phyloP scores from a whole-genome alignment of 768 basidiomycete genomes.

The Melanogaster broomeanus region DNA sequence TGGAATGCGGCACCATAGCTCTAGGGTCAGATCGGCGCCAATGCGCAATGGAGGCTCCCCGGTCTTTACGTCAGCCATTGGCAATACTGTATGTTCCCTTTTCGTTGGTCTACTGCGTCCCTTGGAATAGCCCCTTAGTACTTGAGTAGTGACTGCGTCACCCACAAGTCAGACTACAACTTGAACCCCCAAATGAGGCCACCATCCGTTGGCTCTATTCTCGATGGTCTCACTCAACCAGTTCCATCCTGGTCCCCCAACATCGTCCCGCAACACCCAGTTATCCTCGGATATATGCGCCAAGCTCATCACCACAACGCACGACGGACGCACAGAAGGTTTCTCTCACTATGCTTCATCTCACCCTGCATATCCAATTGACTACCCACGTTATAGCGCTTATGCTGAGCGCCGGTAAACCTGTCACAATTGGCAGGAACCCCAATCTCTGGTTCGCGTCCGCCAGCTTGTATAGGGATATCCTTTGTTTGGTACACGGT shows the following conservation, averaged over 20 bases:
- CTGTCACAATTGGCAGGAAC: constrained; percentile 71
- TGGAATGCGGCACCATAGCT: too few species aligned
- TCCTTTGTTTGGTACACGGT: not conserved
- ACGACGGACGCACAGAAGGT: constrained; percentile 72
- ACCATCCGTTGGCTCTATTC: constrained; percentile 4
- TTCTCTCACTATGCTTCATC: not conserved
- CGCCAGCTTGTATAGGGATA: not conserved
- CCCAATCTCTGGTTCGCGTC: constrained; percentile 57
- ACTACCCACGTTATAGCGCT: constrained; percentile 45
- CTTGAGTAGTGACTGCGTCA: not conserved
- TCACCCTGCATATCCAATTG: not conserved
- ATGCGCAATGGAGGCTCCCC: too few species aligned
- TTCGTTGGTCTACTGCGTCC: too few species aligned
- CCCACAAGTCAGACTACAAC: too few species aligned
- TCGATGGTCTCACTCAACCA: constrained; percentile 30
- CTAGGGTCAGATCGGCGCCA: too few species aligned
- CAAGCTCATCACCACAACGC: constrained; percentile 61
- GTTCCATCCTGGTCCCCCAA: constrained; percentile 26
- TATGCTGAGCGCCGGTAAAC: constrained; percentile 58
- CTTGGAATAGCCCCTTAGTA: too few species aligned
- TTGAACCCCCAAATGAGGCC: constrained; percentile 19
- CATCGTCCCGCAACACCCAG: constrained; percentile 6
- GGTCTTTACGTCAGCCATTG: too few species aligned
- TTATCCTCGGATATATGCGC: constrained; percentile 58
- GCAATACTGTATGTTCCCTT: too few species aligned